Evolutionary conservation across 1,284 basidiomycete species (phyloP).

Genomic region (Heliocybe sulcata): DNA sequence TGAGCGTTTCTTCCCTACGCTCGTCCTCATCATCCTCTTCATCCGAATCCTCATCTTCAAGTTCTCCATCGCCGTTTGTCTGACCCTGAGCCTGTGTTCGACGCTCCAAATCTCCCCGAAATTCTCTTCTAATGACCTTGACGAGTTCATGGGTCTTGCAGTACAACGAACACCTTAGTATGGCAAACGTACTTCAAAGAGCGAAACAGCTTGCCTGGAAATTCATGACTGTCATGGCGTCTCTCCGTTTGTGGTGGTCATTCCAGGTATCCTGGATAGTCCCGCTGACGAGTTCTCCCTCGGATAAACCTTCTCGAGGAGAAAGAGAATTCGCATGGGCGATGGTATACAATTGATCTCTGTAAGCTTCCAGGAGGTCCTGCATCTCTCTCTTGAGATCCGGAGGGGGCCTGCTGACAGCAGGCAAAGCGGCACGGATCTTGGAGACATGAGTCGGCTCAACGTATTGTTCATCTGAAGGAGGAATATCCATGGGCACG

Average conservation of each 20-base stretch:
- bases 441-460: not conserved
- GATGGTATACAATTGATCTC: constrained; percentile 24
- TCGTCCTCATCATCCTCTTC: not conserved
- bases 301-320: constrained; percentile 25
- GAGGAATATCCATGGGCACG: constrained; percentile 5
- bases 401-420: not conserved
- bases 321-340: constrained; percentile 26
- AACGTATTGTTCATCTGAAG: not conserved
- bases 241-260: constrained; percentile 28
- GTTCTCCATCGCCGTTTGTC: constrained; percentile 5
- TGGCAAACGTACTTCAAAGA: not conserved
- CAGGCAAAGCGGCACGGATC: not conserved
- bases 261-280: constrained; percentile 35
- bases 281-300: constrained; percentile 35
- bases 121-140: constrained; percentile 6
- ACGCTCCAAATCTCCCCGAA: not conserved
- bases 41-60: not conserved
- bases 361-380: constrained; percentile 26
- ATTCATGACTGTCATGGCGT: constrained; percentile 32
- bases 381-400: constrained; percentile 16
- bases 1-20: not conserved
- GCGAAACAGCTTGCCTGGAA: constrained; percentile 12
- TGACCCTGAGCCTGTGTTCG: not conserved
- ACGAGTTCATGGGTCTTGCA: constrained; percentile 7
- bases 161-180: no score